Evolutionary conservation across 2,329 filamentous ascomycete genomes (phyloP), one percentile per base, ranked within the genome.

Genomic region (Thyridium curvatum): DNA sequence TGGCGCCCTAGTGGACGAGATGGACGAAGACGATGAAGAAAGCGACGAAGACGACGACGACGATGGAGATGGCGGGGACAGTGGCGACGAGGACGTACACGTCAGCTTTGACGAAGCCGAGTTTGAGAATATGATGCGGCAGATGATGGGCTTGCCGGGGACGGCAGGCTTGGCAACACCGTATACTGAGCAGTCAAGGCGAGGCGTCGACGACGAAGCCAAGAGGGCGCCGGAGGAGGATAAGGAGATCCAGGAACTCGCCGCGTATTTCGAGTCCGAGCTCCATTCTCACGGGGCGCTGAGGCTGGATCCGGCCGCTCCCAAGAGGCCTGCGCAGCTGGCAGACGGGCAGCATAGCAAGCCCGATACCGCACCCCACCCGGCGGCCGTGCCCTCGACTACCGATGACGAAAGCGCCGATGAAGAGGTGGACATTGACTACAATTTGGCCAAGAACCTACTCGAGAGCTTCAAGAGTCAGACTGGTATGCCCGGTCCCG

Each of bases 381-480:
- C 21, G 21, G 10, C 6, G 6, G 6, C 21, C 10, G 21, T 6
- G 6, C 10, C 21, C 10, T 10, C 6, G 21, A 52, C 57, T 3
- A 59, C 61, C 36, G 59, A 66, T 8, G 69, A 72, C 3, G 70
- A 74, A 8, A 68, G 67, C 9, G 62, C 60, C 3, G 64, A 77
- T 9, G 72, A 76, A 0, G 79, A 84, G 38, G 74, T 93, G 4
- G 72, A 89, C 46, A 78, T 93, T 18, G 86, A 97, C 55, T 85
- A 89, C 49, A 91, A 93, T 45, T 69, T 98, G 17, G 89, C 86
- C 14, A 88, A 85, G 59, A 97, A 97, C 53, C 69, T 98, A 39
- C 69, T 98, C 2, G 88, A 96, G 59, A 91, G 87, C 51, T 90
- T 98, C 62, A 94, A 94, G 55, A 83, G 86, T 13, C 91, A 97